Evolutionary conservation across 352 stramenopile genomes (phyloP).

Genomic region (Globisporangium echinulatum): DNA sequence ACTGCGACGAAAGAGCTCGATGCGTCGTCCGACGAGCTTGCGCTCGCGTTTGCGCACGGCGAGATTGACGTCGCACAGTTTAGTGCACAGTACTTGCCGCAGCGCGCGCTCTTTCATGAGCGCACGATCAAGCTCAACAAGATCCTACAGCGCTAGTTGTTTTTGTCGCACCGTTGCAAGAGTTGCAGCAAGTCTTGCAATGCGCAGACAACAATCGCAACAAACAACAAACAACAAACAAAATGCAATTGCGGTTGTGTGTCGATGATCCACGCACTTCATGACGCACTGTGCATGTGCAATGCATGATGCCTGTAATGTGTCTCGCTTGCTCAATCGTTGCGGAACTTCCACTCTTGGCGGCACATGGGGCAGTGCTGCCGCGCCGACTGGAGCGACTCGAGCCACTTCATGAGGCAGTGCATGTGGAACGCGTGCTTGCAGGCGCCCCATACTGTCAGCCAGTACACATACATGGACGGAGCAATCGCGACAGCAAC

Average conservation of each 20-base stretch:
- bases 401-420: conserved; percentile 91
- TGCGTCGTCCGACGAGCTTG: conserved; percentile 62
- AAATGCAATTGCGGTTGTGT: no score
- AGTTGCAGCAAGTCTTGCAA: no score
- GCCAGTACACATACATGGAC: not conserved
- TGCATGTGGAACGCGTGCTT: conserved; percentile 93
- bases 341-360: conserved; percentile 83
- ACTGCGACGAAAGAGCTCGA: conserved; percentile 53
- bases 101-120: conserved; percentile 69
- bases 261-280: no score
- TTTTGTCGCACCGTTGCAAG: no score
- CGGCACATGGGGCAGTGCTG: conserved; percentile 89
- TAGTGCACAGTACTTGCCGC: conserved; percentile 52
- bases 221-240: not conserved
- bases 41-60: conserved; percentile 63
- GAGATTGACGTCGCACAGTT: conserved; percentile 68
- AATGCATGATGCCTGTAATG: no score
- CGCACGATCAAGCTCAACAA: conserved; percentile 68
- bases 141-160: conserved; percentile 49
- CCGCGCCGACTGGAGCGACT: conserved; percentile 70
- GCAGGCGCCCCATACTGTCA: conserved; percentile 78
- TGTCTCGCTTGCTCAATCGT: conserved; percentile 12
- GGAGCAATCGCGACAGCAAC: no score
- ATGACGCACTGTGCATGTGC: no score
- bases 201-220: no score